Conservation (phyloP, 2,329 filamentous ascomycete genomes). For the Pseudocercospora macadamiae region DNA sequence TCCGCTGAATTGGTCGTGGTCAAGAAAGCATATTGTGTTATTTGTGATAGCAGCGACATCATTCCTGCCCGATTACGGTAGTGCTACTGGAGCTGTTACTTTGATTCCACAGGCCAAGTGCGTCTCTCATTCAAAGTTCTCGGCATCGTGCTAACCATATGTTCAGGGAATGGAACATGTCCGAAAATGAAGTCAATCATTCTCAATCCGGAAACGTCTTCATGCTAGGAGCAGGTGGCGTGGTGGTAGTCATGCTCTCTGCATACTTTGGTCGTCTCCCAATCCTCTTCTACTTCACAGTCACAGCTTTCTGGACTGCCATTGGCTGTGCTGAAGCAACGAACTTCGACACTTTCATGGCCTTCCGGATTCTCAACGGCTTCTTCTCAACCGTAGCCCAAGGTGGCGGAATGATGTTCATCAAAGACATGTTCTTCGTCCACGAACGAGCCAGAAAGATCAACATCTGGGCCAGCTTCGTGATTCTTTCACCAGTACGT, state of each 20-base stretch:
- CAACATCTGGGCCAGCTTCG: conserved; percentile 20
- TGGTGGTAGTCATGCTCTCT: conserved; percentile 45
- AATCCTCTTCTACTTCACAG: conserved; percentile 46
- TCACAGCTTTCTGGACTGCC: conserved; percentile 42
- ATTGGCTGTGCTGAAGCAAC: conserved; percentile 45
- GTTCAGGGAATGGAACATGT: conserved; percentile 14
- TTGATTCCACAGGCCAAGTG: conserved; percentile 17
- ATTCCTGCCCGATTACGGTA: conserved; percentile 21
- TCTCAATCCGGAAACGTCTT: conserved; percentile 32
- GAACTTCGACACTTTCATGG: conserved; percentile 45
- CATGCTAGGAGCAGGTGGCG: conserved; percentile 48
- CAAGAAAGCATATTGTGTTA: conserved; percentile 46
- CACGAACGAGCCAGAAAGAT: conserved; percentile 28
- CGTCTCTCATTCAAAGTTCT: background rate
- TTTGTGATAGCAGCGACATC: conserved; percentile 16
- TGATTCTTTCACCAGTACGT: conserved; percentile 15
- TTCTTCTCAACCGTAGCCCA: conserved; percentile 33
- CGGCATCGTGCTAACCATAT: background rate
- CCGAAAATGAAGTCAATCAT: conserved; percentile 14
- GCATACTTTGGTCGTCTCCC: conserved; percentile 51
- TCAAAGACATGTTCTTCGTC: conserved; percentile 29
- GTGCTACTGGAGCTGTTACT: conserved; percentile 15
- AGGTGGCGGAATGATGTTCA: conserved; percentile 21
- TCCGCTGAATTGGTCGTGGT: conserved; percentile 32
- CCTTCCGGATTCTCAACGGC: conserved; percentile 49